phyloP scores from a whole-genome alignment of 192 early-diverging fungal genomes.

The Coemansia sp. region DNA sequence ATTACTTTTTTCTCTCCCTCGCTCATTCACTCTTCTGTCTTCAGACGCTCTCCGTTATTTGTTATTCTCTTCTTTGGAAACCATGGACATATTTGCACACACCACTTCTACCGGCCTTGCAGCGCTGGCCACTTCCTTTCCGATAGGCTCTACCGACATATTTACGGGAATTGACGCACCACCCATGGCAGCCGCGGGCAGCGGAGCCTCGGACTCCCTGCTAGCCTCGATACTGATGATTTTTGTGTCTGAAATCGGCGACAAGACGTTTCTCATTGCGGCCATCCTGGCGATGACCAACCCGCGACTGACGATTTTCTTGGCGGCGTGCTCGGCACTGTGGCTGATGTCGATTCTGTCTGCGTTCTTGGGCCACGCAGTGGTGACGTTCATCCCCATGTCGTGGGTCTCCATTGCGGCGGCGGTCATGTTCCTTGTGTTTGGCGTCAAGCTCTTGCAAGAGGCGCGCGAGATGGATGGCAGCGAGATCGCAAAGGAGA shows the following conservation, averaged over 20 bases:
- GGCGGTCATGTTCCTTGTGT: conserved; percentile 86
- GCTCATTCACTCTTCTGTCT: neutral
- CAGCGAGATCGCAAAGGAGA: conserved; percentile 87
- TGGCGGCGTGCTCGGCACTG: conserved; percentile 86
- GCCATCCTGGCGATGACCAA: conserved; percentile 99
- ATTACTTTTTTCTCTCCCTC: neutral
- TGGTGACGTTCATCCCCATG: conserved; percentile 86
- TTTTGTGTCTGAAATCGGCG: conserved; percentile 95
- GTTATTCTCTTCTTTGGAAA: neutral
- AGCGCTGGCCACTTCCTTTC: neutral
- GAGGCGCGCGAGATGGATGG: conserved; percentile 88
- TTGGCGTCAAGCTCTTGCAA: conserved; percentile 87
- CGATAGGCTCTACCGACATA: neutral
- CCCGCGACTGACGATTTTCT: conserved; percentile 88
- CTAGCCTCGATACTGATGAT: conserved; percentile 82
- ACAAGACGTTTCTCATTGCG: conserved; percentile 99
- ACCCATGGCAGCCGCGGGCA: neutral
- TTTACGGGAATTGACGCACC: conserved; percentile 14
- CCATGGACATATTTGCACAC: conserved; percentile 8
- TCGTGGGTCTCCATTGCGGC: conserved; percentile 86
- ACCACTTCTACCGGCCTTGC: neutral
- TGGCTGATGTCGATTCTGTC: conserved; percentile 96
- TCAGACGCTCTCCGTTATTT: neutral
- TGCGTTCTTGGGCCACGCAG: conserved; percentile 87
- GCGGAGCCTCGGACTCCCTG: conserved; percentile 44